Evolutionary conservation across 2,329 filamentous ascomycete genomes (phyloP), one percentile per base, ranked within the genome.

Genomic region (Lachnellula occidentalis): DNA sequence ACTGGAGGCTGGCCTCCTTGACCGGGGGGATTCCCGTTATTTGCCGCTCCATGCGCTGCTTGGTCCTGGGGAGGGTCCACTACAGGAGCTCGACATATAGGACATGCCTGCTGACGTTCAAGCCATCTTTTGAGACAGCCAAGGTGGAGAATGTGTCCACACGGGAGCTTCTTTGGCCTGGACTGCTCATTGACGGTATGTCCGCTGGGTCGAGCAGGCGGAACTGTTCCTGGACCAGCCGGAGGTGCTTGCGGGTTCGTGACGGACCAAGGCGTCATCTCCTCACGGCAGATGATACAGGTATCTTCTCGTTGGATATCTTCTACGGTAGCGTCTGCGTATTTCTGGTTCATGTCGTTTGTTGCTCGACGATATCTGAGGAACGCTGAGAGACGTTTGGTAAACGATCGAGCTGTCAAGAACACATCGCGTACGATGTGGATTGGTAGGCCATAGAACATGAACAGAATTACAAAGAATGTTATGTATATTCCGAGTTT

Each of bases 371-470:
- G 86, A 70, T 97, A 99, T 57, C 90, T 85, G 60, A 96, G 74
- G 61, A 96, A 88, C 61, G 95, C 92, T 59, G 85, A 81, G n/a
- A 97, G 83, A 11, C 92, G 82, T 73, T 94, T 95, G 58, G 90
- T 79, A 70, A 99, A 96, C 2, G 92, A 95, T 50, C 92, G 83
- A 49, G 92, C 87, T 0, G 94, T 97, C 74, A 99, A 83, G 72
- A 96, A 95, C 21, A 97, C 83, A 69, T 99, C 94, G 53, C 94
- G 82, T 75, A 99, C 88, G 55, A 99, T 97, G 68, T 99, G 94
- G 58, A 99, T 95, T 0, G 94, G 94, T 31, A 99, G 78, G 11
- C 92, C 94, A 69, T 96, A 96, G 76, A 97, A 97, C 24, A 85
- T 87, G 65, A 96, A 84, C 17, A 97, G 85, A 63, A 99, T 92